A percentile compares a stretch with the other conserved stretches of the same genome.
Evolutionary conservation across 768 basidiomycete genomes (phyloP).

Genomic region (Porphyrellus cyaneotinctus): DNA sequence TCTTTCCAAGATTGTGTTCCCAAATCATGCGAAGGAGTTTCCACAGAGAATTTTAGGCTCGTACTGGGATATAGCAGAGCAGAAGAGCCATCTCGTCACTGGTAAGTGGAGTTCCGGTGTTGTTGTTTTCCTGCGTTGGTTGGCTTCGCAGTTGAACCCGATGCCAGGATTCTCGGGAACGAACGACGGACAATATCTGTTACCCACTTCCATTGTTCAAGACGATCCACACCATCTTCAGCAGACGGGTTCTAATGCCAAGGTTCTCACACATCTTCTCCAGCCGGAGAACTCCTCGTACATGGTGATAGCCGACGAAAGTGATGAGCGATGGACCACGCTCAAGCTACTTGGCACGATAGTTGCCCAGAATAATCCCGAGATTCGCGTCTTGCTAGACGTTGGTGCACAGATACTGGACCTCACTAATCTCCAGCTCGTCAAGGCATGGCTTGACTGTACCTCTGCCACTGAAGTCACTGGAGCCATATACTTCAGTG

Average conservation of each 20-base stretch:
- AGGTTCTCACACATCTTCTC: not conserved
- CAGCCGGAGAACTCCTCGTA: not conserved
- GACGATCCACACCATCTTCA: not conserved
- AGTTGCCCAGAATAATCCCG: not conserved
- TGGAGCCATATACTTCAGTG: no score
- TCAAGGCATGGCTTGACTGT: no score
- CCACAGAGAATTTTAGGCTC: not conserved
- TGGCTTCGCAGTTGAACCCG: not conserved
- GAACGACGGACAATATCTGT: not conserved
- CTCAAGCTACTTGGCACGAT: not conserved
- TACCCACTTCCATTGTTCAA: not conserved
- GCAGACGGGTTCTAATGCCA: not conserved
- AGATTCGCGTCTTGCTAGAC: not conserved
- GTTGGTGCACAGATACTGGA: conserved; percentile 1
- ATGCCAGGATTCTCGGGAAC: not conserved
- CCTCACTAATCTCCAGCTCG: no score
- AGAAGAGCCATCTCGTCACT: not conserved
- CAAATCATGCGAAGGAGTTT: not conserved
- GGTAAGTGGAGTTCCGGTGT: not conserved
- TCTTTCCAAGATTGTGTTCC: not conserved
- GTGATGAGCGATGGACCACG: not conserved
- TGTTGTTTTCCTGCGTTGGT: not conserved
- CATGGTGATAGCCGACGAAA: not conserved
- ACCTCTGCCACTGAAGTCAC: no score
- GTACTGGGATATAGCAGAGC: not conserved